Percentiles rank a stretch among this genome's conserved stretches.
Evolutionary conservation across 2,329 filamentous ascomycete genomes (phyloP).

Genomic region (Emmonsiellopsis sp.): DNA sequence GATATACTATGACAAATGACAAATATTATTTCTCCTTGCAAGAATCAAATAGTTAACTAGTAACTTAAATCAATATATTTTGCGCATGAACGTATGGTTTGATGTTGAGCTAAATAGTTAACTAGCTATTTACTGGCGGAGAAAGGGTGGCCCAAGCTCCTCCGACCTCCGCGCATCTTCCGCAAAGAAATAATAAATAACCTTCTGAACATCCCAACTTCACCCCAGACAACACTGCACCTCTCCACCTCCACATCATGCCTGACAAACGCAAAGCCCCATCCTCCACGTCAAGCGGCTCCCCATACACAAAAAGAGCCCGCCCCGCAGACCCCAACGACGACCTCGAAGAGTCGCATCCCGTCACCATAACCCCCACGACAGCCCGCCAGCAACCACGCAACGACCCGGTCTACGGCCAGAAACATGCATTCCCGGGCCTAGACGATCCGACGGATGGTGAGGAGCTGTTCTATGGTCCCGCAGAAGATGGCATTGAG

Average conservation of each 20-base stretch:
- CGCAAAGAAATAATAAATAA: no score
- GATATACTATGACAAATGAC: no score
- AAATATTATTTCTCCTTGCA: no score
- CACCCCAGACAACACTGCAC: not conserved
- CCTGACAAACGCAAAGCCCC: constrained; percentile 2
- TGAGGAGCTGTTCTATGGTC: constrained; percentile 57
- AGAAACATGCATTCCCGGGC: constrained; percentile 62
- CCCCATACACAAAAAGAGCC: constrained; percentile 1
- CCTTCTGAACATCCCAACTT: no score
- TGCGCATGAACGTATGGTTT: no score
- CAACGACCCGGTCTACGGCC: constrained; percentile 58
- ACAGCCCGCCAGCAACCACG: constrained; percentile 26
- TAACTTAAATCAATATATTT: no score
- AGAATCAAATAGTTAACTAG: no score
- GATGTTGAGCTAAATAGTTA: no score
- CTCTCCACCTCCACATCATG: not conserved
- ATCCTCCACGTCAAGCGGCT: not conserved
- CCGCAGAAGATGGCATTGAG: constrained; percentile 57
- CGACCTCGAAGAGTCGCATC: constrained; percentile 11
- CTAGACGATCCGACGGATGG: constrained; percentile 39
- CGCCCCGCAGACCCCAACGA: not conserved
- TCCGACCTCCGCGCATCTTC: no score
- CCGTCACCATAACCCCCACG: constrained; percentile 8
- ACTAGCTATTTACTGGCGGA: no score
- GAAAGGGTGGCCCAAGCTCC: constrained; percentile 3